Conservation (phyloP, 1,284 basidiomycete genomes). For the Puccinia polysora region DNA sequence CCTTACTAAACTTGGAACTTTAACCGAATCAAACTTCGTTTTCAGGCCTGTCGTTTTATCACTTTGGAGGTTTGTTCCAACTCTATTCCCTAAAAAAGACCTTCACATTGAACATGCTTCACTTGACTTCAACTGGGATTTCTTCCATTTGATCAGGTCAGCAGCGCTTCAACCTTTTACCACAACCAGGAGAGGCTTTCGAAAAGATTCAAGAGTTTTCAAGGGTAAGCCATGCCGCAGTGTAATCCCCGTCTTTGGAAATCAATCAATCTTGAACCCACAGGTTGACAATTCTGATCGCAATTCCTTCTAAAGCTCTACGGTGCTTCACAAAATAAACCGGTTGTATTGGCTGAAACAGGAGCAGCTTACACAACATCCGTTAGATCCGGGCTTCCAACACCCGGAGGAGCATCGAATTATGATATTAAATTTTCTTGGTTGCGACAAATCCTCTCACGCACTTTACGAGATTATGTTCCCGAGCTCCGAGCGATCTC, state of each 20-base stretch:
- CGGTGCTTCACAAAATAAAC: slow-evolving; percentile 7
- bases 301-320: slow-evolving; percentile 14
- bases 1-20: not conserved
- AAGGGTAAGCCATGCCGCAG: no score
- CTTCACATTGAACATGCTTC: not conserved
- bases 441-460: slow-evolving; percentile 19
- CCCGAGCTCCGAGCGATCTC: slow-evolving; percentile 27
- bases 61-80: slow-evolving; percentile 35
- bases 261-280: not conserved
- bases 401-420: slow-evolving; percentile 21
- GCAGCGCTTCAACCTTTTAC: slow-evolving; percentile 21
- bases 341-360: slow-evolving; percentile 30
- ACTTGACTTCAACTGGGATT: not conserved
- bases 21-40: not conserved
- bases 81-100: not conserved
- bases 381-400: slow-evolving; percentile 10
- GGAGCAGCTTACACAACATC: slow-evolving; percentile 29
- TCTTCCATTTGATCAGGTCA: not conserved
- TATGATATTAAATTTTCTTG: slow-evolving; percentile 29
- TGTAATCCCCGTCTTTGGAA: no score
- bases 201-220: slow-evolving; percentile 33
- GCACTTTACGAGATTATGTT: not conserved
- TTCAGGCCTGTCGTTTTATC: slow-evolving; percentile 38
- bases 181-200: slow-evolving; percentile 12
- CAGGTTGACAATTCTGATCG: not conserved